Evolutionary conservation across 1,284 basidiomycete species (phyloP).

Genomic region (Cutaneotrichosporon cutaneum): DNA sequence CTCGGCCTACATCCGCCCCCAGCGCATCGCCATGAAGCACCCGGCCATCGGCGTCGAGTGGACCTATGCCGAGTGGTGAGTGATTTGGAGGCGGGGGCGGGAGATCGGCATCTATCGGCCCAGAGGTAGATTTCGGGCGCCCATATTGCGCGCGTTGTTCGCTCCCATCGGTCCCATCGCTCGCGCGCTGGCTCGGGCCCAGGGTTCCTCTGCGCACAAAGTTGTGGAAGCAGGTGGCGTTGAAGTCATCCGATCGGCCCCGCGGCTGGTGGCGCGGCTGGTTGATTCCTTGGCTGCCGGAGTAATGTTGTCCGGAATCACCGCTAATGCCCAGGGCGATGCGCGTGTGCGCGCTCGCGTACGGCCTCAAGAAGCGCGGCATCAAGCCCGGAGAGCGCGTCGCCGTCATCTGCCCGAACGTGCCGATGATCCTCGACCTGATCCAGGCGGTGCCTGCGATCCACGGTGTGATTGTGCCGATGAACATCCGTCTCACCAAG

Average conservation of each 20-base stretch:
- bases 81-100: background rate
- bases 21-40: constrained; percentile 24
- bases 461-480: constrained; percentile 22
- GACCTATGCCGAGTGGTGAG: constrained; percentile 28
- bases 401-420: constrained; percentile 56
- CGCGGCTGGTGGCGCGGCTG: no score
- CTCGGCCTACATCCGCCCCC: constrained; percentile 23
- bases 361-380: constrained; percentile 68
- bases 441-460: constrained; percentile 23
- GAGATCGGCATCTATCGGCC: constrained; percentile 1
- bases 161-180: background rate
- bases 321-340: constrained; percentile 22
- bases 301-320: background rate
- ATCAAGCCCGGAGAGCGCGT: constrained; percentile 75
- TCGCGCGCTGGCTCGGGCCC: background rate
- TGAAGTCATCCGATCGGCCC: background rate
- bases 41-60: constrained; percentile 24
- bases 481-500: constrained; percentile 26
- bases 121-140: background rate
- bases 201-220: background rate
- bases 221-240: background rate
- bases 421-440: constrained; percentile 26
- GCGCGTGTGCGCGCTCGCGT: constrained; percentile 56
- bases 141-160: background rate
- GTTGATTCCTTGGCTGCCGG: no score